Evolutionary conservation across 805 yeast genomes (phyloP).

Genomic region (Yamadazyma nakazawae): DNA sequence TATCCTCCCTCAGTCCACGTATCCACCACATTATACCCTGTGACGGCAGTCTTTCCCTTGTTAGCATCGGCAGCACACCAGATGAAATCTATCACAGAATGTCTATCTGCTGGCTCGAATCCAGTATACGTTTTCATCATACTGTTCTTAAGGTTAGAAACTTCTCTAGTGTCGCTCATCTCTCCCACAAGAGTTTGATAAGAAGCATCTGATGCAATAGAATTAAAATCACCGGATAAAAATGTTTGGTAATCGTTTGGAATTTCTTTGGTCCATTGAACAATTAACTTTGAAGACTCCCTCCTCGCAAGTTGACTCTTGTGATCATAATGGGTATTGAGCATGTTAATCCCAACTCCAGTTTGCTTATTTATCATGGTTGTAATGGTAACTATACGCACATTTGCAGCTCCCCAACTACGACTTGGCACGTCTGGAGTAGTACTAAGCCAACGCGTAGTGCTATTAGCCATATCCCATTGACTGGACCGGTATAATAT

Average conservation of each 20-base stretch:
- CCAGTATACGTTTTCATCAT: conserved; percentile 40
- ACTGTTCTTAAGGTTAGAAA: conserved; percentile 18
- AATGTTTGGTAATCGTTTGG: conserved; percentile 35
- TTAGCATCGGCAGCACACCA: conserved; percentile 28
- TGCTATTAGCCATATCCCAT: conserved; percentile 38
- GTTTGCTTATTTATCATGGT: conserved; percentile 19
- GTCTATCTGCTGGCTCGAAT: conserved; percentile 22
- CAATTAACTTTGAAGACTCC: conserved; percentile 44
- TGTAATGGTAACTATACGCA: conserved; percentile 37
- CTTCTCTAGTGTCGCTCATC: conserved; percentile 26
- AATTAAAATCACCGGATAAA: conserved; percentile 58
- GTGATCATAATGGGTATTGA: conserved; percentile 53
- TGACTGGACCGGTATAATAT: conserved; percentile 37
- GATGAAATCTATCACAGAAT: conserved; percentile 37
- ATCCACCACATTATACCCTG: conserved; percentile 30
- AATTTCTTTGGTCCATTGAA: conserved; percentile 32
- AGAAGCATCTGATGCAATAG: conserved; percentile 20
- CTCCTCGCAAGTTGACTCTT: conserved; percentile 43
- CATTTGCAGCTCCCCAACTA: conserved; percentile 38
- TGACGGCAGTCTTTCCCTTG: conserved; percentile 12
- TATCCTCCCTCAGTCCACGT: conserved; percentile 30
- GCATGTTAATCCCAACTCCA: conserved; percentile 23
- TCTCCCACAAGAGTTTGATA: conserved; percentile 30
- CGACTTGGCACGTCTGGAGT: conserved; percentile 51
- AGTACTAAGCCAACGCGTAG: conserved; percentile 50